A percentile compares a stretch with the other conserved stretches of the same genome.
Evolutionary conservation across 805 yeast species (phyloP).

Genomic region (Kregervanrija delftensis): DNA sequence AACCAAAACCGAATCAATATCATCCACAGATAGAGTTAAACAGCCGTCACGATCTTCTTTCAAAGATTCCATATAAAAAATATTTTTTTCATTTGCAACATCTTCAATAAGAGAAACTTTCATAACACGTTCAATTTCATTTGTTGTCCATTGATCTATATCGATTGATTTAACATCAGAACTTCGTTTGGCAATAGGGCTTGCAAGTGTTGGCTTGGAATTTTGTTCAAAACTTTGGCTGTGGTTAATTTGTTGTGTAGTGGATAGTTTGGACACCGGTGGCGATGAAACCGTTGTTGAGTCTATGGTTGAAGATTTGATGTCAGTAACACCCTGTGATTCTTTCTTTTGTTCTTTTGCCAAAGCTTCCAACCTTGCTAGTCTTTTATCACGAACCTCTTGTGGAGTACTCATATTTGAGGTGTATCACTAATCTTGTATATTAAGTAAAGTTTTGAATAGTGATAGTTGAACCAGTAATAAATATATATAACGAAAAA

Average conservation of each 20-base stretch:
- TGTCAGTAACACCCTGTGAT: neutral
- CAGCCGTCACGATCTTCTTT: conserved; percentile 16
- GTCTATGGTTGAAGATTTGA: neutral
- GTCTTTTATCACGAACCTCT: conserved; percentile 36
- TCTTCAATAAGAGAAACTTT: conserved; percentile 26
- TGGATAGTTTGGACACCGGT: no score
- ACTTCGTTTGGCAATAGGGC: neutral
- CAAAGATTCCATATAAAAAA: conserved; percentile 18
- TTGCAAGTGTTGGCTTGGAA: no score
- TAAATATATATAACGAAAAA: neutral
- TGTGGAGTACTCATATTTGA: conserved; percentile 11
- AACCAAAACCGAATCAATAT: conserved; percentile 45
- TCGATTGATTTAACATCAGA: conserved; percentile 9
- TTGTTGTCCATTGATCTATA: conserved; percentile 35
- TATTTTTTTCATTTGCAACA: conserved; percentile 13
- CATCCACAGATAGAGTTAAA: conserved; percentile 21
- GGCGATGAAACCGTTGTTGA: no score
- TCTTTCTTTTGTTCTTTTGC: conserved; percentile 2
- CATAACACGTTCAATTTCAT: conserved; percentile 32
- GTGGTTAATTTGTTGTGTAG: no score
- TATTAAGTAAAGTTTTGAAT: neutral
- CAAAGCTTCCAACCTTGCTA: conserved; percentile 38
- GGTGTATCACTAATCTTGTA: neutral
- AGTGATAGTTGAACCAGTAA: neutral
- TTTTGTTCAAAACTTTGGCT: no score